A percentile compares a stretch with the other conserved stretches of the same genome.
Conservation (phyloP, 176 grass and related monocot species). For the Puccinellia tenuiflora region DNA sequence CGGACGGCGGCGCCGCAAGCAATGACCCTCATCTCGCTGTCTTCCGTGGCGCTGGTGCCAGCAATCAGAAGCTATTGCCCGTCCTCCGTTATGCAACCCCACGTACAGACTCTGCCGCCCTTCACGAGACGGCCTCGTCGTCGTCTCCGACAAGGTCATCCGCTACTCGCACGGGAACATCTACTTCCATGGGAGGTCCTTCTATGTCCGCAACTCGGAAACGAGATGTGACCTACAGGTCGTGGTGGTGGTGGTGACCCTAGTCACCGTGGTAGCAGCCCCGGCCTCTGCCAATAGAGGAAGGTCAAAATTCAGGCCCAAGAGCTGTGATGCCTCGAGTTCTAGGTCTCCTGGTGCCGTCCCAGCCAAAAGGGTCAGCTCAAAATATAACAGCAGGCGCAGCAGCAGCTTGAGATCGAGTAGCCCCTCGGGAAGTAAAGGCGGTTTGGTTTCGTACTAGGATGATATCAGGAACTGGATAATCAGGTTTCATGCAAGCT, state of each 20-base stretch:
- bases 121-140: neutral
- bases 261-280: neutral
- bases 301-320: conserved; percentile 47
- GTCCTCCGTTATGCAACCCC: neutral
- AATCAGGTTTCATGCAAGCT: conserved; percentile 11
- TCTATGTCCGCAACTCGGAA: neutral
- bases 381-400: conserved; percentile 39
- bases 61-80: neutral
- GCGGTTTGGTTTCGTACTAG: conserved; percentile 68
- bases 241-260: too few relatives aligned
- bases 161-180: too few relatives aligned
- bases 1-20: neutral
- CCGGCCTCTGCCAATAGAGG: conserved; percentile 29
- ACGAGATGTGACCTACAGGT: conserved; percentile 12
- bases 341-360: conserved; percentile 46
- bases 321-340: conserved; percentile 7
- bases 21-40: neutral
- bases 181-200: neutral
- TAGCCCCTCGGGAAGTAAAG: conserved; percentile 55
- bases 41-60: too few relatives aligned
- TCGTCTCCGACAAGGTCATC: neutral
- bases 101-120: too few relatives aligned
- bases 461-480: neutral
- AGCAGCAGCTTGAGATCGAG: conserved; percentile 65
- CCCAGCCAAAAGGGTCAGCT: conserved; percentile 23